These are phyloP conservation scores for Mucor indicus DNA, from an alignment of 371 early-diverging fungal species.

Conservation along the genomic window DNA sequence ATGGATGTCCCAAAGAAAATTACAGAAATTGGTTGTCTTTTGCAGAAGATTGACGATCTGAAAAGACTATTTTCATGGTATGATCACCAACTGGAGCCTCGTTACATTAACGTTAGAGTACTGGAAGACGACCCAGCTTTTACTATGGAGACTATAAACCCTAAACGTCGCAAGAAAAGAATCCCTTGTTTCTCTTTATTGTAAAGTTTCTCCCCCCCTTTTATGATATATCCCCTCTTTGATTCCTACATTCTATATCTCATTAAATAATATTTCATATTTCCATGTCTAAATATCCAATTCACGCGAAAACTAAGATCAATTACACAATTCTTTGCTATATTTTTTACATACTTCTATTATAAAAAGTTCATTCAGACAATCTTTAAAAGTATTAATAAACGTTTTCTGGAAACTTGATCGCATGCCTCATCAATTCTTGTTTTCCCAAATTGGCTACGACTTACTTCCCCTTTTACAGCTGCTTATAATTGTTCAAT, in stretches of 20 bases:
- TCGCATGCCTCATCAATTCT: conserved; percentile 1
- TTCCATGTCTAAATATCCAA: conserved; percentile 8
- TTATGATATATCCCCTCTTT: conserved; percentile 6
- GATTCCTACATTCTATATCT: conserved; percentile 4
- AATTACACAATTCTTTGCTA: conserved; percentile 4
- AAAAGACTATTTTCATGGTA: conserved; percentile 8
- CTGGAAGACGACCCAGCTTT: conserved; percentile 6
- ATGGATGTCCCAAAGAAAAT: conserved; percentile 1
- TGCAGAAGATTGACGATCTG: conserved; percentile 9
- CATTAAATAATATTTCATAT: conserved; percentile 8
- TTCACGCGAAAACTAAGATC: conserved; percentile 7
- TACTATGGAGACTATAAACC: conserved; percentile 5
- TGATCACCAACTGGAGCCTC: conserved; percentile 11
- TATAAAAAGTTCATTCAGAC: conserved; percentile 6
- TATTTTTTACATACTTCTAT: conserved; percentile 4
- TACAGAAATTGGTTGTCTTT: conserved; percentile 3
- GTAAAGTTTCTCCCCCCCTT: conserved; percentile 5
- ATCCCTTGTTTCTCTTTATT: conserved; percentile 14
- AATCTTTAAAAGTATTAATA: conserved; percentile 9
- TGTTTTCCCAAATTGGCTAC: conserved; percentile 1
- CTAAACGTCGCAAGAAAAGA: conserved; percentile 13
- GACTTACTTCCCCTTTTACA: background rate
- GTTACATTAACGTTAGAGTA: conserved; percentile 6
- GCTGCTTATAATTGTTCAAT: background rate
- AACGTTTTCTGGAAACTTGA: conserved; percentile 5